Evolutionary conservation across 371 early-diverging fungal species (phyloP).

Genomic region (Mucor mucedo): DNA sequence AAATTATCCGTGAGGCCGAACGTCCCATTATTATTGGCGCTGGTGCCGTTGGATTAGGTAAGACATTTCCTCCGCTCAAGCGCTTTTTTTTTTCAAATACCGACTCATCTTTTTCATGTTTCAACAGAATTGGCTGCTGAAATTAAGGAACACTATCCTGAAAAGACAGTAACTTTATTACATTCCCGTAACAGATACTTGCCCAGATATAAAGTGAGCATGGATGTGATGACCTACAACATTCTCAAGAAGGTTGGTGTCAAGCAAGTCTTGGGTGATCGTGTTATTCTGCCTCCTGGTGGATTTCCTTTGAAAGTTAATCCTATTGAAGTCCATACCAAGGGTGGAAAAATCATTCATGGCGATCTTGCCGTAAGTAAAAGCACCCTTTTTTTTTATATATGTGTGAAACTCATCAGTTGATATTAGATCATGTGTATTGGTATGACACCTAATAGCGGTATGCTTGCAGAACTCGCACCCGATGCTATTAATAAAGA

Average conservation of each 20-base stretch:
- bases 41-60: slow-evolving; percentile 71
- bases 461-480: slow-evolving; percentile 45
- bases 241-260: slow-evolving; percentile 56
- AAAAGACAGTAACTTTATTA: slow-evolving; percentile 64
- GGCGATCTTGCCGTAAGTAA: slow-evolving; percentile 59
- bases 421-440: slow-evolving; percentile 61
- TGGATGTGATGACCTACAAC: slow-evolving; percentile 48
- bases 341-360: slow-evolving; percentile 51
- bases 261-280: slow-evolving; percentile 53
- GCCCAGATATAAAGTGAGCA: slow-evolving; percentile 52
- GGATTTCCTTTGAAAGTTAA: slow-evolving; percentile 55
- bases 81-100: not conserved
- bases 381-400: not conserved
- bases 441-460: slow-evolving; percentile 69
- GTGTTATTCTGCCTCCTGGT: slow-evolving; percentile 49
- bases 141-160: slow-evolving; percentile 67
- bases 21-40: slow-evolving; percentile 66
- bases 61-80: not conserved
- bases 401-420: too few species aligned
- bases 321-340: slow-evolving; percentile 53
- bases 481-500: slow-evolving; percentile 50
- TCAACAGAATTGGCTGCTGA: slow-evolving; percentile 65
- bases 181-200: slow-evolving; percentile 66
- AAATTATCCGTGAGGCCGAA: slow-evolving; percentile 51
- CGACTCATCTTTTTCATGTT: slow-evolving; percentile 16